phyloP scores from a whole-genome alignment of 306 rosid species.

The Sophora flavescens region DNA sequence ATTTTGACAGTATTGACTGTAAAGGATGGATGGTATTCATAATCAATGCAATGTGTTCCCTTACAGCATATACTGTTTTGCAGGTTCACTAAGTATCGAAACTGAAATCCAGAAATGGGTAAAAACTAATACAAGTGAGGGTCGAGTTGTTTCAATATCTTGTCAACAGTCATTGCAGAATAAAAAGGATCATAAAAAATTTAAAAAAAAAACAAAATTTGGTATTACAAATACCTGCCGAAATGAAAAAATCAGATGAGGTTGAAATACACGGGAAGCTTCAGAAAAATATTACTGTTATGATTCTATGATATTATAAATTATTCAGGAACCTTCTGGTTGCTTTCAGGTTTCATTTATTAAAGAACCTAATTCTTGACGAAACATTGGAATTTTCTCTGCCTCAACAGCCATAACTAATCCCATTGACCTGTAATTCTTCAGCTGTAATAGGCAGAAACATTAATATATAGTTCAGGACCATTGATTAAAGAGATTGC shows the following conservation, averaged over 20 bases:
- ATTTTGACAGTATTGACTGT: slow-evolving; percentile 2
- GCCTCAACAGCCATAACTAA: slow-evolving; percentile 72
- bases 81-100: background rate
- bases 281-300: slow-evolving; percentile 7
- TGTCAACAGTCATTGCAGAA: background rate
- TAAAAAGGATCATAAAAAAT: slow-evolving; percentile 2
- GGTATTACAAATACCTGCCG: slow-evolving; percentile 25
- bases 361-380: slow-evolving; percentile 62
- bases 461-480: slow-evolving; percentile 38
- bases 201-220: slow-evolving; percentile 26
- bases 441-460: slow-evolving; percentile 57
- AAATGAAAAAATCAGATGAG: background rate
- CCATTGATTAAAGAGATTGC: slow-evolving; percentile 12
- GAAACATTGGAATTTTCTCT: slow-evolving; percentile 63
- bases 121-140: slow-evolving; percentile 2
- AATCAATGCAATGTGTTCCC: slow-evolving; percentile 20
- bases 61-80: slow-evolving; percentile 16
- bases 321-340: slow-evolving; percentile 30
- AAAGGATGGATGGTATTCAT: background rate
- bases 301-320: background rate
- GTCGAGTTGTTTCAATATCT: slow-evolving; percentile 8
- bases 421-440: slow-evolving; percentile 64
- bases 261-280: slow-evolving; percentile 12
- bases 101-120: background rate
- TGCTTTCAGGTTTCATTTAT: slow-evolving; percentile 52